A percentile compares a stretch with the other conserved stretches of the same genome.
phyloP scores from a whole-genome alignment of 305 asterid species.

The Salvia sclarea region DNA sequence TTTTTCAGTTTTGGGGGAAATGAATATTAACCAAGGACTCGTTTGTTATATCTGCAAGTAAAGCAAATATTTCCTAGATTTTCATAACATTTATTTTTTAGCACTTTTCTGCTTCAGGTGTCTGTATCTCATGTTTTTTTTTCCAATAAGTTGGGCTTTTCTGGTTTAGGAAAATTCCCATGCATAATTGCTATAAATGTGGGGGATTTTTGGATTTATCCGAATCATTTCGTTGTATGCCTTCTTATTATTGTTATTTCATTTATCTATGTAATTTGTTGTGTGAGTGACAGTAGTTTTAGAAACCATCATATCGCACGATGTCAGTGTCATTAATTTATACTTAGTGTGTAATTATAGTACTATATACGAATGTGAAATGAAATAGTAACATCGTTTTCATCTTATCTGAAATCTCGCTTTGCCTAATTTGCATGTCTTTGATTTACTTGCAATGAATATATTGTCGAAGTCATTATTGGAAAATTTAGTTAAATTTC shows the following conservation, averaged over 20 bases:
- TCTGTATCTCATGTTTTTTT: conserved; percentile 21
- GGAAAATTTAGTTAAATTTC: conserved; percentile 22
- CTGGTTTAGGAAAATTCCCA: conserved; percentile 17
- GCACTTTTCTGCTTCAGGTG: conserved; percentile 24
- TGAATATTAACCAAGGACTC: conserved; percentile 7
- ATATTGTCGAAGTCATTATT: neutral
- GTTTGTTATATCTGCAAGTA: conserved; percentile 32
- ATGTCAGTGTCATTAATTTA: neutral
- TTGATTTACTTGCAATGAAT: neutral
- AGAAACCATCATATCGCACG: neutral
- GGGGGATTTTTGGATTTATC: conserved; percentile 17
- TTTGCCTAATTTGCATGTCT: conserved; percentile 5
- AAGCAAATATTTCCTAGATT: conserved; percentile 27
- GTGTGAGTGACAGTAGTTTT: neutral
- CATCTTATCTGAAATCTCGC: neutral
- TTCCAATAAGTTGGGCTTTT: conserved; percentile 31
- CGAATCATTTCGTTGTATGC: neutral
- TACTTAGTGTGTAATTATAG: neutral
- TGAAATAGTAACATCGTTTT: neutral
- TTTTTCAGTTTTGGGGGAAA: conserved; percentile 20
- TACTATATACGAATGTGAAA: neutral
- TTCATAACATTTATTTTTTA: conserved; percentile 26
- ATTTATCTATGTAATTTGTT: neutral
- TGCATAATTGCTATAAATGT: conserved; percentile 16
- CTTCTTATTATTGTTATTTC: neutral